Evolutionary conservation across 495 filamentous ascomycete species (phyloP).

Genomic region (Aspergillus taichungensis): DNA sequence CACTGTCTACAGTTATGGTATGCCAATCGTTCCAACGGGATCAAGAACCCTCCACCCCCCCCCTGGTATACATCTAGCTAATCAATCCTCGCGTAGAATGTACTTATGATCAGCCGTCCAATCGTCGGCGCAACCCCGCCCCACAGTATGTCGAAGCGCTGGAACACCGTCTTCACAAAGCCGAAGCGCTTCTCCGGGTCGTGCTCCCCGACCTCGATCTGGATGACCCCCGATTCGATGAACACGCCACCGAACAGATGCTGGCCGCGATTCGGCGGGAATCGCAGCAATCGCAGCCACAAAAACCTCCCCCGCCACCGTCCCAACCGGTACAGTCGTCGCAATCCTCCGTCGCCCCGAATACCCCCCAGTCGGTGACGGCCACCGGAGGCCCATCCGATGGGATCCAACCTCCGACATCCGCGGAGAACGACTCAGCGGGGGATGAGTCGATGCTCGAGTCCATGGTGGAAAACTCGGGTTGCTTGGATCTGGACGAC

Average conservation of each 20-base stretch:
- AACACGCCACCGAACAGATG: constrained; percentile 47
- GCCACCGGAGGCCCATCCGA: constrained; percentile 10
- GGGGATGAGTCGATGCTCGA: constrained; percentile 73
- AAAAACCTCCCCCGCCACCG: constrained; percentile 5
- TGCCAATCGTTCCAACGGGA: constrained; percentile 13
- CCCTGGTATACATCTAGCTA: not conserved
- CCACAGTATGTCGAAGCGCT: constrained; percentile 93
- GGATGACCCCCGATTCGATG: constrained; percentile 71
- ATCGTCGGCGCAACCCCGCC: constrained; percentile 85
- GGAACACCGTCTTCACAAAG: constrained; percentile 74
- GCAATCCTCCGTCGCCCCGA: constrained; percentile 1
- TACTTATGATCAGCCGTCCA: constrained; percentile 96
- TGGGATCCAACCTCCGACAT: not conserved
- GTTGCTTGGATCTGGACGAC: constrained; percentile 85
- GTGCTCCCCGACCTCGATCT: constrained; percentile 83
- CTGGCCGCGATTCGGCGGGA: constrained; percentile 20
- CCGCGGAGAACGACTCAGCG: constrained; percentile 13
- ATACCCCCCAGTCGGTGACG: constrained; percentile 5
- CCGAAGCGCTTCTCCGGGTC: constrained; percentile 67
- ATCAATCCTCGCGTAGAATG: constrained; percentile 54
- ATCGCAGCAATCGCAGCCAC: constrained; percentile 4
- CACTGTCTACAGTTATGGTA: constrained; percentile 97
- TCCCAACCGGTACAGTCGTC: not conserved
- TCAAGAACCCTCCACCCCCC: not conserved
- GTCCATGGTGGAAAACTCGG: constrained; percentile 90